Evolutionary conservation across 2,329 filamentous ascomycete genomes (phyloP).

Genomic region (Venturia nashicola): DNA sequence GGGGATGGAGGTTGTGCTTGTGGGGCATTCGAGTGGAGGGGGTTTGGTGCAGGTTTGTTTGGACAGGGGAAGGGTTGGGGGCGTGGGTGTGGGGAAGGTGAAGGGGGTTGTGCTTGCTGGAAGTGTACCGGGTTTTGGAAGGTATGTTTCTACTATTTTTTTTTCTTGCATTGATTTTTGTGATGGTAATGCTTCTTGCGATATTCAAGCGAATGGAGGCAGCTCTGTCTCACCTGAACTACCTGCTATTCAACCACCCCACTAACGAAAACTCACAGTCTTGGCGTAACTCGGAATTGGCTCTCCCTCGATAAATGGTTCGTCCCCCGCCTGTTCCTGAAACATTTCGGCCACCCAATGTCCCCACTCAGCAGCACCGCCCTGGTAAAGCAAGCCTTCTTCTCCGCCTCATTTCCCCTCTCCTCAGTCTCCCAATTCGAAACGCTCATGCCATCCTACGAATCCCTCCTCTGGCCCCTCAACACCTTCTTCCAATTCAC

Average conservation of each 20-base stretch:
- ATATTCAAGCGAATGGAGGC: too few relatives aligned
- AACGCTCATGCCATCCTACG: slow-evolving; percentile 33
- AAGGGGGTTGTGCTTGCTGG: slow-evolving; percentile 26
- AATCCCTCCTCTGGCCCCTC: slow-evolving; percentile 40
- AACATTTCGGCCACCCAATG: slow-evolving; percentile 36
- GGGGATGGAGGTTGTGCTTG: slow-evolving; percentile 27
- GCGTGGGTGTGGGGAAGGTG: background rate
- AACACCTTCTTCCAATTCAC: slow-evolving; percentile 36
- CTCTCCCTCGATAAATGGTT: slow-evolving; percentile 36
- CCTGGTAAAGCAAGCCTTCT: slow-evolving; percentile 40
- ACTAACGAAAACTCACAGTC: background rate
- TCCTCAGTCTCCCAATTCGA: slow-evolving; percentile 31
- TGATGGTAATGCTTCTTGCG: too few relatives aligned
- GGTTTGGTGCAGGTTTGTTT: slow-evolving; percentile 39
- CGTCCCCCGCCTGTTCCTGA: slow-evolving; percentile 30
- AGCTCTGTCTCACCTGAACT: too few relatives aligned
- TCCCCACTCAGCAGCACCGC: slow-evolving; percentile 39
- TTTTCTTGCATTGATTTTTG: background rate
- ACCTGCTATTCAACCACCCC: too few relatives aligned
- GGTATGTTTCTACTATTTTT: slow-evolving; percentile 21
- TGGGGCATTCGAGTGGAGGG: slow-evolving; percentile 41
- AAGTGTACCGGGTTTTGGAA: slow-evolving; percentile 37
- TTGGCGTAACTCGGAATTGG: slow-evolving; percentile 32
- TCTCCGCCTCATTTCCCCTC: slow-evolving; percentile 31
- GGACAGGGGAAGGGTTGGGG: slow-evolving; percentile 21